A percentile compares a stretch with the other conserved stretches of the same genome.
Conservation (phyloP, 2,329 filamentous ascomycete genomes). For the Davidsoniella eucalypti region DNA sequence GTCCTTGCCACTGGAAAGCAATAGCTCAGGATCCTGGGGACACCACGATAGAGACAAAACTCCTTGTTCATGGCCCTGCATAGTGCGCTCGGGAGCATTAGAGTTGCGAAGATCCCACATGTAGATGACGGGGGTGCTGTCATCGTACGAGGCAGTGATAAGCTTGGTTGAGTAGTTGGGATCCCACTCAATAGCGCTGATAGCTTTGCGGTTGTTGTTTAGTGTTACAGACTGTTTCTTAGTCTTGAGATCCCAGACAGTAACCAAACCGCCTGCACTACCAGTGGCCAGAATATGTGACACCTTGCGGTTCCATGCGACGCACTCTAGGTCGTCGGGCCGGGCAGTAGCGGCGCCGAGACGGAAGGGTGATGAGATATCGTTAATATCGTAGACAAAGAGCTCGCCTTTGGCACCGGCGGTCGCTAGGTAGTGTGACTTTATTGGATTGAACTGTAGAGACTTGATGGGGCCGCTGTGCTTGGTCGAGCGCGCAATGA, state of each 20-base stretch:
- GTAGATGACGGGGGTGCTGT: constrained; percentile 72
- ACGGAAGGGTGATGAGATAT: constrained; percentile 73
- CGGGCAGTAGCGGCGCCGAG: constrained; percentile 76
- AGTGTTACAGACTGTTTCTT: constrained; percentile 94
- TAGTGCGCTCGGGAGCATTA: constrained; percentile 75
- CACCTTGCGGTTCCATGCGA: constrained; percentile 98
- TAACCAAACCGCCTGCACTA: constrained; percentile 84
- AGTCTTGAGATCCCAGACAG: constrained; percentile 95
- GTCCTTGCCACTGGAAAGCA: constrained; percentile 91
- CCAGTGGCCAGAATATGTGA: constrained; percentile 92
- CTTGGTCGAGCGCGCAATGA: constrained; percentile 73
- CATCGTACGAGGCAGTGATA: constrained; percentile 78
- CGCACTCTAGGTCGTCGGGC: constrained; percentile 85
- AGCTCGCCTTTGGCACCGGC: constrained; percentile 91
- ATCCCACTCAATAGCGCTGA: constrained; percentile 95
- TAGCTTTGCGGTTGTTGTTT: constrained; percentile 86
- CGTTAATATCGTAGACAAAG: constrained; percentile 88
- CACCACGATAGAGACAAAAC: constrained; percentile 94
- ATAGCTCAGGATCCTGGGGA: constrained; percentile 68
- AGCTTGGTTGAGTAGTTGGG: constrained; percentile 90
- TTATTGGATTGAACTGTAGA: constrained; percentile 88
- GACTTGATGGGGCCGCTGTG: constrained; percentile 88
- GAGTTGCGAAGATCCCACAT: constrained; percentile 95
- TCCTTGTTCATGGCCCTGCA: constrained; percentile 87
- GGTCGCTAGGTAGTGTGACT: constrained; percentile 79